phyloP scores from a whole-genome alignment of 495 filamentous ascomycete genomes.

The Penicillium malachiteum region DNA sequence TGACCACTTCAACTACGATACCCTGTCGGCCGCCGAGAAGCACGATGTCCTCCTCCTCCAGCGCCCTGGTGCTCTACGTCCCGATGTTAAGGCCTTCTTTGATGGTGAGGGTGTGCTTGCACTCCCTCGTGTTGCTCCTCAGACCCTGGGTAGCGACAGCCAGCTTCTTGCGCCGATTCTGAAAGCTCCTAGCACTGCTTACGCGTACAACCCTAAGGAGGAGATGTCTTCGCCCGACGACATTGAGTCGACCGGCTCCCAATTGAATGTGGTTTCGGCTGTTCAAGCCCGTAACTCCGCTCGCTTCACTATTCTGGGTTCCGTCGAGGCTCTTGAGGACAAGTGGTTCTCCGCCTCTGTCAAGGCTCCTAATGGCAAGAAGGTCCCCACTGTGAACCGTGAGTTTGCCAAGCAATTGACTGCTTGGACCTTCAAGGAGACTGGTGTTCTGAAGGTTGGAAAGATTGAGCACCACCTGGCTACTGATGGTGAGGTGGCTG shows the following conservation, averaged over 20 bases:
- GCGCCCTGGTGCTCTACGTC: slow-evolving; percentile 56
- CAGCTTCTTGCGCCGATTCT: slow-evolving; percentile 78
- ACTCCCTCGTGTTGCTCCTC: slow-evolving; percentile 75
- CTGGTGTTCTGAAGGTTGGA: slow-evolving; percentile 82
- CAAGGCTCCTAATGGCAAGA: slow-evolving; percentile 56
- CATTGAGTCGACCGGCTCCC: slow-evolving; percentile 76
- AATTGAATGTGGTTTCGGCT: slow-evolving; percentile 76
- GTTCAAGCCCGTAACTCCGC: slow-evolving; percentile 93
- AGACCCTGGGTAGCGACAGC: slow-evolving; percentile 72
- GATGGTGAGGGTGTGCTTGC: slow-evolving; percentile 68
- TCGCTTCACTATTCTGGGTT: slow-evolving; percentile 82
- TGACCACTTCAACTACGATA: slow-evolving; percentile 95
- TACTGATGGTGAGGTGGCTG: slow-evolving; percentile 36
- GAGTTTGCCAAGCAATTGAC: slow-evolving; percentile 82
- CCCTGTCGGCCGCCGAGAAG: slow-evolving; percentile 67
- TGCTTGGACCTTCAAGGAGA: slow-evolving; percentile 92
- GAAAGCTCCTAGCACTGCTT: slow-evolving; percentile 76
- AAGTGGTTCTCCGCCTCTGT: slow-evolving; percentile 87
- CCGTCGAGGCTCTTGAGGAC: slow-evolving; percentile 82
- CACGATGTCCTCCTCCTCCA: slow-evolving; percentile 87
- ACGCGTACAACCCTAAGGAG: slow-evolving; percentile 93
- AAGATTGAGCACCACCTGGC: slow-evolving; percentile 77
- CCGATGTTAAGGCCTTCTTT: slow-evolving; percentile 79
- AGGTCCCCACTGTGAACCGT: slow-evolving; percentile 68
- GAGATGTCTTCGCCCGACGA: slow-evolving; percentile 72